Conservation (phyloP, 1,139 yeast genomes). For the Candida mesenterica region DNA sequence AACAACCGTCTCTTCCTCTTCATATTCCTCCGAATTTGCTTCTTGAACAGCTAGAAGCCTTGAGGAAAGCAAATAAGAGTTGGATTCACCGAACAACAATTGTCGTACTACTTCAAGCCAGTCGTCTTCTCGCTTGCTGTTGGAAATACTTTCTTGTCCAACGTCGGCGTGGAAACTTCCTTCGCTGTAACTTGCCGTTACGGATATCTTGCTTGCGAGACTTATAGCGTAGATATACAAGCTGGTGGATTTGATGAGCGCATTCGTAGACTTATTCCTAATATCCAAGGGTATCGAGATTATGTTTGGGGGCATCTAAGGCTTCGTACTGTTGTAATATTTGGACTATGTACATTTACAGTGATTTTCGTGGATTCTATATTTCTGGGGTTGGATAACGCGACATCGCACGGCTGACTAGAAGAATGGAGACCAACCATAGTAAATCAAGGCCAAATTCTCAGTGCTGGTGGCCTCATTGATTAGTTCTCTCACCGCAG, state of each 20-base stretch:
- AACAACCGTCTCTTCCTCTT: conserved; percentile 14
- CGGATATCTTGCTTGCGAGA: conserved; percentile 6
- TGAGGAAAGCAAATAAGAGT: neutral
- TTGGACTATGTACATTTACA: too few species aligned
- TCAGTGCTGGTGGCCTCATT: conserved; percentile 68
- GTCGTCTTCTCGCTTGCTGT: neutral
- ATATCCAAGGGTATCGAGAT: conserved; percentile 21
- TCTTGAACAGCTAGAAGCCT: neutral
- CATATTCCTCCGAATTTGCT: conserved; percentile 16
- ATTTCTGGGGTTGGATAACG: too few species aligned
- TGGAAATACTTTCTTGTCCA: neutral
- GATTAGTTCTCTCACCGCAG: conserved; percentile 77
- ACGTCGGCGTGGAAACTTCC: conserved; percentile 16
- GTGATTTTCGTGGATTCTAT: too few species aligned
- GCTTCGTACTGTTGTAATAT: too few species aligned
- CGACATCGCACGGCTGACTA: too few species aligned
- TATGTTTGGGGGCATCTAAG: conserved; percentile 12
- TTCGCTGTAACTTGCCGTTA: conserved; percentile 20
- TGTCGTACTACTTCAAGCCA: neutral
- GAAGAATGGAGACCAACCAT: conserved; percentile 77
- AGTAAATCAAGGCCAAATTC: conserved; percentile 72
- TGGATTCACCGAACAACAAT: conserved; percentile 1
- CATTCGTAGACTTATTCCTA: conserved; percentile 17
- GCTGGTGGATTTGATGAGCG: conserved; percentile 17
- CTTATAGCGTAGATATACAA: conserved; percentile 8